These are phyloP conservation scores for Acer negundo DNA, from an alignment of 345 rosid genomes.

Conservation along the genomic window DNA sequence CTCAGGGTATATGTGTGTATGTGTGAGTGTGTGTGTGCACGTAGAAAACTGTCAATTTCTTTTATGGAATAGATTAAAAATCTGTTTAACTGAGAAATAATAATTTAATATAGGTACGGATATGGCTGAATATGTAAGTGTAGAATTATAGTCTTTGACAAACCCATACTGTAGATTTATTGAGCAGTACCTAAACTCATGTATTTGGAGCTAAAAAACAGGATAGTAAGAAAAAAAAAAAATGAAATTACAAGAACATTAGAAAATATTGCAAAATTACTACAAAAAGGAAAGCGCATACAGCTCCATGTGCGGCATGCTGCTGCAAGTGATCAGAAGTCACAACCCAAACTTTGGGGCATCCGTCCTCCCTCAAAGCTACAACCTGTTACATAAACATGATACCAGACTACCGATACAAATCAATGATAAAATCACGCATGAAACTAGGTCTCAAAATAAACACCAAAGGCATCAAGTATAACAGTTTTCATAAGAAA, in stretches of 20 bases:
- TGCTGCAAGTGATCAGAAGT: constrained; percentile 85
- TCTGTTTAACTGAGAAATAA: too few relatives aligned
- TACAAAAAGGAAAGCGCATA: constrained; percentile 33
- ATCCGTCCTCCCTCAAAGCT: constrained; percentile 83
- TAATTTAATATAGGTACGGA: too few relatives aligned
- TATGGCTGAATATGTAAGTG: too few relatives aligned
- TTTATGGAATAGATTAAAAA: too few relatives aligned
- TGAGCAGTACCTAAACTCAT: background rate
- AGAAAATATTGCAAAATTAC: background rate
- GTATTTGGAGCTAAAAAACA: background rate
- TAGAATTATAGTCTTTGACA: too few relatives aligned
- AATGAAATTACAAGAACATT: background rate
- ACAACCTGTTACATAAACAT: constrained; percentile 56
- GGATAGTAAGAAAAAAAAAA: background rate
- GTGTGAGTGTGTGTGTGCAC: too few relatives aligned
- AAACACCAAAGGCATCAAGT: background rate
- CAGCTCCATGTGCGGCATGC: constrained; percentile 93
- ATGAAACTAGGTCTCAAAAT: constrained; percentile 2
- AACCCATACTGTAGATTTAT: too few relatives aligned
- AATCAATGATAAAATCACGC: constrained; percentile 2
- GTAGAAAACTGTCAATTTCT: too few relatives aligned
- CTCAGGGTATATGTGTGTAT: too few relatives aligned
- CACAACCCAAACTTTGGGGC: constrained; percentile 95
- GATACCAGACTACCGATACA: constrained; percentile 21
- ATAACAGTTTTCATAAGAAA: background rate